Percentiles rank a stretch among this genome's conserved stretches.
Conservation (phyloP, 2,329 filamentous ascomycete genomes). For the Cucurbitaria berberidis region DNA sequence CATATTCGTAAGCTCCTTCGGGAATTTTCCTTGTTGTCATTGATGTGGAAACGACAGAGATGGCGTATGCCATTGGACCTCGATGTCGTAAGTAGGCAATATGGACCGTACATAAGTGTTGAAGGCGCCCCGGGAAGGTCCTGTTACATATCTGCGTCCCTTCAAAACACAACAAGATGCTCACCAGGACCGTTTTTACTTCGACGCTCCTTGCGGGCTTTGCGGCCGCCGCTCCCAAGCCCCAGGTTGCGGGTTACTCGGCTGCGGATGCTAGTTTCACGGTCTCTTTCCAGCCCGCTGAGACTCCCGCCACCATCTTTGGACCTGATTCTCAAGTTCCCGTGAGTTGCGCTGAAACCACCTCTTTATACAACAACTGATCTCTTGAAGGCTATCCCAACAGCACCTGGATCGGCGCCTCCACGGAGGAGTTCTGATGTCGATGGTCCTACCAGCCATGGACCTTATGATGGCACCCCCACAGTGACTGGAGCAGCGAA, state of each 20-base stretch:
- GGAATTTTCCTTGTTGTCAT: conserved; percentile 29
- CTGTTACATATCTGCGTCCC: conserved; percentile 10
- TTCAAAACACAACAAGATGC: conserved; percentile 41
- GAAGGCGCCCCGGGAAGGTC: not conserved
- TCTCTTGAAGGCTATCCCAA: conserved; percentile 21
- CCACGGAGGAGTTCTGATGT: conserved; percentile 57
- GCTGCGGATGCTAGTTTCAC: conserved; percentile 53
- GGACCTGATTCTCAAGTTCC: conserved; percentile 53
- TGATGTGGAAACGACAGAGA: conserved; percentile 15
- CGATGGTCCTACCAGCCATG: conserved; percentile 70
- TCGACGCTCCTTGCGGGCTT: conserved; percentile 45
- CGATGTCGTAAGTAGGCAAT: not conserved
- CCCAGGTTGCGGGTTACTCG: conserved; percentile 54
- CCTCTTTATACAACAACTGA: not conserved
- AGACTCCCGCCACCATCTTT: conserved; percentile 51
- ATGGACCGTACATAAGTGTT: conserved; percentile 19
- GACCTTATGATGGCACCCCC: conserved; percentile 68
- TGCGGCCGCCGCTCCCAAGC: conserved; percentile 47
- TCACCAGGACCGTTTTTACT: conserved; percentile 42
- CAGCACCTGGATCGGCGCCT: conserved; percentile 43
- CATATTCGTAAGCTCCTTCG: conserved; percentile 23
- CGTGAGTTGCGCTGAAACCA: conserved; percentile 31
- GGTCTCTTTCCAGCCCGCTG: conserved; percentile 38
- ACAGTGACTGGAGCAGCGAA: conserved; percentile 74
- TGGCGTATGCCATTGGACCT: conserved; percentile 4